Percentiles rank a stretch among this genome's conserved stretches.
phyloP scores from a whole-genome alignment of 2,329 filamentous ascomycete species.

The Blastomyces emzantsi region DNA sequence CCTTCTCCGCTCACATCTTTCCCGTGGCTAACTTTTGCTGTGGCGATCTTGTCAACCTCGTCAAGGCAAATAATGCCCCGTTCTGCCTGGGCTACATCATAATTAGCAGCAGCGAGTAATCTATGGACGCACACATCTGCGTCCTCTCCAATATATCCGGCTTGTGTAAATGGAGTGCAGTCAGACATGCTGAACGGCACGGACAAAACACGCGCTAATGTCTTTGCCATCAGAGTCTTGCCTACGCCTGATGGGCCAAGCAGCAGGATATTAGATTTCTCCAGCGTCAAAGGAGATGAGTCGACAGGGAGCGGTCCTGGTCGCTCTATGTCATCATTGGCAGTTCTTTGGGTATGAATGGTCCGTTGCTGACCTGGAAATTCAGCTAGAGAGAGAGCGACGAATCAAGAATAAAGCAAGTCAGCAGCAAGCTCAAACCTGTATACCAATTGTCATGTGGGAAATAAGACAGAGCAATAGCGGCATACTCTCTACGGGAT shows the following conservation, averaged over 20 bases:
- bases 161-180: slow-evolving; percentile 92
- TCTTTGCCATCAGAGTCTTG: slow-evolving; percentile 89
- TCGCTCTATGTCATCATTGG: slow-evolving; percentile 18
- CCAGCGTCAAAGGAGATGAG: slow-evolving; percentile 59
- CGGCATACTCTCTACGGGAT: slow-evolving; percentile 66
- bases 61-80: slow-evolving; percentile 92
- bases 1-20: slow-evolving; percentile 94
- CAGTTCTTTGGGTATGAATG: slow-evolving; percentile 28
- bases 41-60: slow-evolving; percentile 95
- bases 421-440: not conserved
- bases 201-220: slow-evolving; percentile 81
- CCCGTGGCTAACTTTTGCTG: slow-evolving; percentile 75
- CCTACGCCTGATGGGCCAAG: slow-evolving; percentile 90
- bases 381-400: slow-evolving; percentile 41
- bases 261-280: slow-evolving; percentile 90
- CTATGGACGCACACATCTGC: slow-evolving; percentile 93
- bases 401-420: not conserved
- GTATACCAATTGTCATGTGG: not conserved
- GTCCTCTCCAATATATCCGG: slow-evolving; percentile 95
- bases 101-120: slow-evolving; percentile 80
- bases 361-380: slow-evolving; percentile 53
- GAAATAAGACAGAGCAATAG: not conserved
- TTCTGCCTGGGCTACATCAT: slow-evolving; percentile 75
- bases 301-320: slow-evolving; percentile 36
- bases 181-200: slow-evolving; percentile 94